These are phyloP conservation scores for Thymus mandschuricus DNA, from an alignment of 257 asterid genomes.

Conservation along the genomic window DNA sequence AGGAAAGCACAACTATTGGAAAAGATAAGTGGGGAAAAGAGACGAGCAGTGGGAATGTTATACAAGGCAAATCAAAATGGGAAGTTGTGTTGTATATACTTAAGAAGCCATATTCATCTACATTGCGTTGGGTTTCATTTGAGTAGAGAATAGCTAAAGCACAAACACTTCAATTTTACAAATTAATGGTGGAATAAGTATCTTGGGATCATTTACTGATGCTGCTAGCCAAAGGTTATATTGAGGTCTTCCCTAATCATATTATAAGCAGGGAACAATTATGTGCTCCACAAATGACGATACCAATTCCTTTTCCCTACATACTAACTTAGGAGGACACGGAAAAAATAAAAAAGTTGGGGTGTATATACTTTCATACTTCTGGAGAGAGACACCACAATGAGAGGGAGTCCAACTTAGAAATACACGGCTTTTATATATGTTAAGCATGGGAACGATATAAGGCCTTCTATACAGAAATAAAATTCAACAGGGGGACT, in stretches of 20 bases:
- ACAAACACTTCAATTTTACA: not conserved
- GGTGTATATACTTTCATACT: not conserved
- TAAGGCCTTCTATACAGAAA: slow-evolving; percentile 16
- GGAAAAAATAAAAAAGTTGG: not conserved
- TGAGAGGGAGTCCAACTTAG: not conserved
- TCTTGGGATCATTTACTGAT: not conserved
- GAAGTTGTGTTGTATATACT: not conserved
- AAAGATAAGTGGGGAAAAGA: not conserved
- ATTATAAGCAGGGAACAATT: not conserved
- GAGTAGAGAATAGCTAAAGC: not conserved
- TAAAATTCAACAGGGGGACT: slow-evolving; percentile 11
- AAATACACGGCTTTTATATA: not conserved
- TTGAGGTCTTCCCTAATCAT: not conserved
- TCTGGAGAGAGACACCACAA: not conserved
- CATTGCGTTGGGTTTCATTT: not conserved
- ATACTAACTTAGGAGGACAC: slow-evolving; percentile 8
- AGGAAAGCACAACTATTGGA: slow-evolving; percentile 3
- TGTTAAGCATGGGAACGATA: not conserved
- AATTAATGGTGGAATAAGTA: slow-evolving; percentile 1
- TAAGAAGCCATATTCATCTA: not conserved
- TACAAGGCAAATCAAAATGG: too few relatives aligned
- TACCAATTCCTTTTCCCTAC: slow-evolving; percentile 17
- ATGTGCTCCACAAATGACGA: not conserved
- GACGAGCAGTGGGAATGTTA: not conserved
- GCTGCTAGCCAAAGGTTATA: slow-evolving; percentile 1